These are phyloP conservation scores for Saccharomycopsis selenospora DNA, from an alignment of 805 yeast species.

Conservation along the genomic window DNA sequence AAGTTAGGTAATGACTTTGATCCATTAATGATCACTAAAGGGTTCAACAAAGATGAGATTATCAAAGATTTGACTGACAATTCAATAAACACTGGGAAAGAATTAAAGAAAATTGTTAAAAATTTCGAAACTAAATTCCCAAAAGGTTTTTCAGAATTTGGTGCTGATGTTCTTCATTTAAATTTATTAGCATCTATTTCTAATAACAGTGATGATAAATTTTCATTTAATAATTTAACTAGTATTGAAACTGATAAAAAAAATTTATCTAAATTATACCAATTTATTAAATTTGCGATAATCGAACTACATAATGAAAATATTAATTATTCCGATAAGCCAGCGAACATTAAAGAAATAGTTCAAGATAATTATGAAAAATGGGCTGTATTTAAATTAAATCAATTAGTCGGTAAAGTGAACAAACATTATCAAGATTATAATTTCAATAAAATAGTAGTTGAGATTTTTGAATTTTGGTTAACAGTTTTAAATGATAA, in stretches of 20 bases:
- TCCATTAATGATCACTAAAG: constrained; percentile 87
- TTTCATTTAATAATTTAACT: constrained; percentile 88
- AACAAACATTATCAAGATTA: background rate
- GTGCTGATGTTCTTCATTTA: constrained; percentile 95
- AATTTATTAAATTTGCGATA: constrained; percentile 93
- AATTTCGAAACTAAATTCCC: constrained; percentile 90
- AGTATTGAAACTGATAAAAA: constrained; percentile 93
- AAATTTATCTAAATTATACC: constrained; percentile 98
- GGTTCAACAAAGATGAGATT: constrained; percentile 70
- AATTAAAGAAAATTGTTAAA: constrained; percentile 72
- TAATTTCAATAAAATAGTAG: constrained; percentile 50
- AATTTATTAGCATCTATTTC: constrained; percentile 5
- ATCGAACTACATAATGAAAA: constrained; percentile 47
- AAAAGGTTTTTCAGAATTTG: constrained; percentile 96
- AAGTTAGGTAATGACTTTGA: constrained; percentile 93
- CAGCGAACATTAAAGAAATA: constrained; percentile 43
- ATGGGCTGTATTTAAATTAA: constrained; percentile 88
- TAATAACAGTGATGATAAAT: background rate
- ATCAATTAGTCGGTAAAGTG: constrained; percentile 47
- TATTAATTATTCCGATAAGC: constrained; percentile 68
- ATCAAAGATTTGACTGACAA: constrained; percentile 57
- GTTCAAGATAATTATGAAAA: constrained; percentile 56
- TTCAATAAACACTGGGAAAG: constrained; percentile 87
- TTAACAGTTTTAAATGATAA: constrained; percentile 88
- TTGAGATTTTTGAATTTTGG: constrained; percentile 88